Evolutionary conservation across 164 flowering plant genomes (phyloP).

Genomic region (Tinospora cordifolia): DNA sequence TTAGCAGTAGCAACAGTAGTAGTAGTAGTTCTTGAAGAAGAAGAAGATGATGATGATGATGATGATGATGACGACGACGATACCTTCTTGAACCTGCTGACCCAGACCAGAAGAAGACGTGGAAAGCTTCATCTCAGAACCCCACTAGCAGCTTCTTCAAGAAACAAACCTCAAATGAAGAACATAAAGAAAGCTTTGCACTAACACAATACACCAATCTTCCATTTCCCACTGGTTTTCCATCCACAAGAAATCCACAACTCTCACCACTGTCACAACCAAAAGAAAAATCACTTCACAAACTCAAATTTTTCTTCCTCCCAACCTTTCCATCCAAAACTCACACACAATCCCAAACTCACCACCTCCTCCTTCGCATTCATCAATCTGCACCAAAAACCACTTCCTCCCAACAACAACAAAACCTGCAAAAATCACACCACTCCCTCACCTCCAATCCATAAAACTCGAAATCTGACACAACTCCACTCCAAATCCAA

Average conservation of each 20-base stretch:
- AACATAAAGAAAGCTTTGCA: background rate
- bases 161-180: background rate
- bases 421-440: background rate
- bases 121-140: slow-evolving; percentile 24
- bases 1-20: too few relatives aligned
- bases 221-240: slow-evolving; percentile 5
- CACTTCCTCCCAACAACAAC: background rate
- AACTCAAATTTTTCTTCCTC: background rate
- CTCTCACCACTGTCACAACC: background rate
- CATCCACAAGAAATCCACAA: background rate
- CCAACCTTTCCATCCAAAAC: too few relatives aligned
- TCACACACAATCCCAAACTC: too few relatives aligned
- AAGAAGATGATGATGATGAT: background rate
- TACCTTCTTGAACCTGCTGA: slow-evolving; percentile 60
- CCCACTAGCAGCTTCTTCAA: slow-evolving; percentile 10
- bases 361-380: too few relatives aligned
- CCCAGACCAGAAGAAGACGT: slow-evolving; percentile 36
- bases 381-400: too few relatives aligned
- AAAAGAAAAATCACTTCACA: too few relatives aligned
- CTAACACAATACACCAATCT: background rate
- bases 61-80: background rate
- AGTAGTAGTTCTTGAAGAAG: background rate
- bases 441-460: background rate
- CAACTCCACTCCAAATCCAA: background rate
- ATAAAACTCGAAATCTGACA: background rate